Conservation (phyloP, 129 eudicot species). For the Scalesia atractyloides region DNA sequence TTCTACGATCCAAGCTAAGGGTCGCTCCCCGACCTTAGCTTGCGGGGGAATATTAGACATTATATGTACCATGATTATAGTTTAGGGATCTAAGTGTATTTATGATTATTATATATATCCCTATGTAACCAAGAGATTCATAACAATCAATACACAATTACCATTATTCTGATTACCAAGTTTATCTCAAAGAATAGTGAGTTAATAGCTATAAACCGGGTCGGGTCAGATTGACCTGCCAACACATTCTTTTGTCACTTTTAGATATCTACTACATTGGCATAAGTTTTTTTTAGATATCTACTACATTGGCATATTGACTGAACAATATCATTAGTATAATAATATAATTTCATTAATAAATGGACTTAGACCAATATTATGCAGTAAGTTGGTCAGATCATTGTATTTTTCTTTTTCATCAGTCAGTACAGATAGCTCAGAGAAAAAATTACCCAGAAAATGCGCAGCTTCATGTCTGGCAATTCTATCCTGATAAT, state of each 20-base stretch:
- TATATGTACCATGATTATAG: too few relatives aligned
- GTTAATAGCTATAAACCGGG: not conserved
- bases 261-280: not conserved
- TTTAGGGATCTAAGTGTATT: too few relatives aligned
- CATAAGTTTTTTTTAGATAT: not conserved
- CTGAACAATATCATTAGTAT: not conserved
- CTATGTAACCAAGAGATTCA: too few relatives aligned
- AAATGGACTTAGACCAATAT: too few relatives aligned
- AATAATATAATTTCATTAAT: not conserved
- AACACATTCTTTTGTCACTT: not conserved
- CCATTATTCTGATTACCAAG: too few relatives aligned
- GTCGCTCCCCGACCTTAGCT: too few relatives aligned
- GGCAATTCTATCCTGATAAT: slow-evolving; percentile 91
- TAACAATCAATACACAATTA: too few relatives aligned
- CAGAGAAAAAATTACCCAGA: slow-evolving; percentile 52
- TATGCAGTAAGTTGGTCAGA: too few relatives aligned
- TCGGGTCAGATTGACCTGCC: not conserved
- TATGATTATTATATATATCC: too few relatives aligned
- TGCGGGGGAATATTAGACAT: too few relatives aligned
- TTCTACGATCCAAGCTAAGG: too few relatives aligned
- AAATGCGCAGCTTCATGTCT: slow-evolving; percentile 99
- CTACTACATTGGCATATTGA: not conserved
- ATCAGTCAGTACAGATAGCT: slow-evolving; percentile 11
- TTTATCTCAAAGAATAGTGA: not conserved
- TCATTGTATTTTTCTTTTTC: too few relatives aligned